These are phyloP conservation scores for Suillus paluster DNA, from an alignment of 768 basidiomycete genomes.

Conservation along the genomic window DNA sequence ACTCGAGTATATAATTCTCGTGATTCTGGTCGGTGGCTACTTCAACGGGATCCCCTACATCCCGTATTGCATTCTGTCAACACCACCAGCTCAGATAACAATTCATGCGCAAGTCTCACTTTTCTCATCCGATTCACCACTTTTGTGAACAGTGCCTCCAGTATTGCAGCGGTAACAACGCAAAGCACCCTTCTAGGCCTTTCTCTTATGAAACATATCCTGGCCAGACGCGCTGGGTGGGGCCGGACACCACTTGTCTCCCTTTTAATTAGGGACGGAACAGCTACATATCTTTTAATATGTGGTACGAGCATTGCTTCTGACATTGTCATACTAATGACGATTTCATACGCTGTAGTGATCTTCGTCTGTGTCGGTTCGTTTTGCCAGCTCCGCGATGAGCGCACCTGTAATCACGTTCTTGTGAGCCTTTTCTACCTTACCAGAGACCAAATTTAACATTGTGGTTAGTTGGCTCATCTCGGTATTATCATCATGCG, in stretches of 20 bases:
- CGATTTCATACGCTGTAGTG: slow-evolving; percentile 6
- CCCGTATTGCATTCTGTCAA: slow-evolving; percentile 7
- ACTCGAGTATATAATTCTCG: slow-evolving; percentile 19
- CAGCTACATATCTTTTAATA: slow-evolving; percentile 45
- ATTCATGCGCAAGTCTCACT: neutral
- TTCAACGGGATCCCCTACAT: slow-evolving; percentile 22
- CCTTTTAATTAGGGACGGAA: slow-evolving; percentile 50
- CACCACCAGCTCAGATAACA: neutral
- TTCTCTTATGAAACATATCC: slow-evolving; percentile 41
- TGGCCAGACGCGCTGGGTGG: slow-evolving; percentile 41
- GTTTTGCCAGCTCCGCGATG: neutral
- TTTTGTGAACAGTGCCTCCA: slow-evolving; percentile 12
- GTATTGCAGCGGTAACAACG: slow-evolving; percentile 36
- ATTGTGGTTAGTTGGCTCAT: slow-evolving; percentile 16
- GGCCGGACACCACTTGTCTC: slow-evolving; percentile 45
- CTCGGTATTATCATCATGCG: slow-evolving; percentile 18
- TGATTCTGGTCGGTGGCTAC: slow-evolving; percentile 31
- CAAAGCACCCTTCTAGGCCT: slow-evolving; percentile 46
- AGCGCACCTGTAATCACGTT: slow-evolving; percentile 9
- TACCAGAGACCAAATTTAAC: slow-evolving; percentile 8
- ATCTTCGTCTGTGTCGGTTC: neutral
- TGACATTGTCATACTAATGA: neutral
- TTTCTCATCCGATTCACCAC: neutral
- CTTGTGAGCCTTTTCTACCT: slow-evolving; percentile 14
- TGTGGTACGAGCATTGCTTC: slow-evolving; percentile 35